phyloP scores from a whole-genome alignment of 768 basidiomycete genomes.

The Suillus plorans region DNA sequence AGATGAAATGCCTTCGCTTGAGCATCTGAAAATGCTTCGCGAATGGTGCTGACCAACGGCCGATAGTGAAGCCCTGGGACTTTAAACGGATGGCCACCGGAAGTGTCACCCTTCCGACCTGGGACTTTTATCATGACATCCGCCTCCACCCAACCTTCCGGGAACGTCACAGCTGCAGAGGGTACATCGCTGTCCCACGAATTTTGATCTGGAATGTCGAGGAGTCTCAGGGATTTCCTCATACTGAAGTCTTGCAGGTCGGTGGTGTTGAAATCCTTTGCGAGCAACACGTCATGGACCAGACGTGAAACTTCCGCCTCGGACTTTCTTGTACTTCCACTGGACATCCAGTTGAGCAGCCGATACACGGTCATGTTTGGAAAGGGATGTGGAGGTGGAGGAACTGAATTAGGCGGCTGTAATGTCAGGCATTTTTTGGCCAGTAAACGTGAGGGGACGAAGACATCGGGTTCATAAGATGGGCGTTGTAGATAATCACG shows the following conservation, averaged over 20 bases:
- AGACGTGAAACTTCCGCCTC: constrained; percentile 3
- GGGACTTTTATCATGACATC: neutral
- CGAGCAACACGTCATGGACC: neutral
- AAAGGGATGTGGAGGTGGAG: constrained; percentile 7
- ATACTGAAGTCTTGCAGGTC: constrained; percentile 6
- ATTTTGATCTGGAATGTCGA: neutral
- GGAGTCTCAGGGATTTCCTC: neutral
- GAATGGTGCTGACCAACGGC: constrained; percentile 14
- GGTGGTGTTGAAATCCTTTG: constrained; percentile 2
- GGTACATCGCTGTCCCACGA: no score
- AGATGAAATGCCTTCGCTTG: constrained; percentile 18
- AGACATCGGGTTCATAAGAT: no score
- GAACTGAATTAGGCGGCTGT: no score
- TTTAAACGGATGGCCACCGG: neutral
- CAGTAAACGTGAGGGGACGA: no score
- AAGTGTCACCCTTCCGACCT: neutral
- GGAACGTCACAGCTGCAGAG: no score
- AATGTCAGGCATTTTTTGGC: no score
- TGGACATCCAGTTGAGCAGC: constrained; percentile 6
- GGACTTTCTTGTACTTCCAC: constrained; percentile 3
- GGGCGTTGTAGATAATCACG: no score
- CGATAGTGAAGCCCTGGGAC: constrained; percentile 16
- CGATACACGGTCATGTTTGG: constrained; percentile 11
- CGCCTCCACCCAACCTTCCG: neutral
- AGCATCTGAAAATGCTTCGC: constrained; percentile 5